Evolutionary conservation across 345 rosid genomes (phyloP).

Genomic region (Nephelium lappaceum): DNA sequence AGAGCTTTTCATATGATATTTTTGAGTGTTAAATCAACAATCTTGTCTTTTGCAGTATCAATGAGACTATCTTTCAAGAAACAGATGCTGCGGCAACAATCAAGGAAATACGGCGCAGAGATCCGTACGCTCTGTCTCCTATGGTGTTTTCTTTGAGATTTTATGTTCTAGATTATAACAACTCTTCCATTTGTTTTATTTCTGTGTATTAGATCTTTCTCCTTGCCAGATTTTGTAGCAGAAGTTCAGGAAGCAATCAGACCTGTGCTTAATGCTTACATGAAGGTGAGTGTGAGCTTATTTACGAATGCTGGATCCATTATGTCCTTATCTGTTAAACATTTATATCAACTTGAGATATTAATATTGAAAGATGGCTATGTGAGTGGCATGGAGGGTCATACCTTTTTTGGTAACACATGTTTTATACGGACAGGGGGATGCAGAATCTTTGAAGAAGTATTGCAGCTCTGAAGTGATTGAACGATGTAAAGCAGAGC

Average conservation of each 20-base stretch:
- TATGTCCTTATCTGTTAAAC: neutral
- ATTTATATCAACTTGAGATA: neutral
- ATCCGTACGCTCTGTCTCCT: conserved; percentile 65
- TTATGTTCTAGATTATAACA: conserved; percentile 9
- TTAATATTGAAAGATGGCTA: neutral
- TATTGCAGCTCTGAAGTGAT: conserved; percentile 80
- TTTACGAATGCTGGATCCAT: neutral
- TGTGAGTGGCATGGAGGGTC: neutral
- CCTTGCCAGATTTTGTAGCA: conserved; percentile 78
- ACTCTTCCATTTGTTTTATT: conserved; percentile 7
- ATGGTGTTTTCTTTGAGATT: conserved; percentile 16
- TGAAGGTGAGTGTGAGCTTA: conserved; percentile 51
- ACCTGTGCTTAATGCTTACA: conserved; percentile 82
- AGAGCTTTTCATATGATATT: neutral
- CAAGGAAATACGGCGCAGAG: conserved; percentile 84
- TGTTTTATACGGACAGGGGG: conserved; percentile 53
- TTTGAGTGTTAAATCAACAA: conserved; percentile 7
- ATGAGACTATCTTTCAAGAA: conserved; percentile 80
- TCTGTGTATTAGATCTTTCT: conserved; percentile 66
- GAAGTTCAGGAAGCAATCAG: conserved; percentile 90
- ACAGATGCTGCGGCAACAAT: conserved; percentile 85
- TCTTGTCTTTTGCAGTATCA: conserved; percentile 59
- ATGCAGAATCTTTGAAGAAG: conserved; percentile 70
- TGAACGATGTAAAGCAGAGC: conserved; percentile 81
- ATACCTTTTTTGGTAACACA: neutral